A percentile compares a stretch with the other conserved stretches of the same genome.
These are phyloP conservation scores for Apiotrichum mycotoxinovorans DNA, from an alignment of 1,284 basidiomycete genomes.

Conservation along the genomic window DNA sequence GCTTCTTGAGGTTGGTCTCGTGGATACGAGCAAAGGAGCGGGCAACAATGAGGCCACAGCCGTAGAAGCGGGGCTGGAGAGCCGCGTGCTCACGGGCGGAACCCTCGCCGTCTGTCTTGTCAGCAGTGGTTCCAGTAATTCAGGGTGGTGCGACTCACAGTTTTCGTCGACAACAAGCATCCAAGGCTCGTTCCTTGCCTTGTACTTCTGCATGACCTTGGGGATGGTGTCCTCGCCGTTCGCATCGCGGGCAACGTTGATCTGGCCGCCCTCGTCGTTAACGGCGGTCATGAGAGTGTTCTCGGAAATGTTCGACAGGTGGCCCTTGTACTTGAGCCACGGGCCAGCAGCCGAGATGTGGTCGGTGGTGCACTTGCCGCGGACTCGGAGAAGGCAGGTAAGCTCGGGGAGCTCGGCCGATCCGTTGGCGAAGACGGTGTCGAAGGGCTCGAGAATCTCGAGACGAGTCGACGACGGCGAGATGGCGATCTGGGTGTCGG, in stretches of 20 bases:
- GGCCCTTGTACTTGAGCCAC: constrained; percentile 95
- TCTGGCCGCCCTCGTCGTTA: constrained; percentile 86
- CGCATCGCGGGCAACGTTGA: constrained; percentile 80
- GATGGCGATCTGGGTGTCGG: constrained; percentile 76
- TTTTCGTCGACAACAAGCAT: constrained; percentile 93
- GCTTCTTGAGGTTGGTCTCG: constrained; percentile 97
- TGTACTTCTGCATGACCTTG: constrained; percentile 79
- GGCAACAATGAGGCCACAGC: constrained; percentile 76
- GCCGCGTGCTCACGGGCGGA: constrained; percentile 85
- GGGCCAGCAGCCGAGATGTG: constrained; percentile 94
- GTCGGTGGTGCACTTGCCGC: constrained; percentile 98
- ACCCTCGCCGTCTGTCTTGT: constrained; percentile 75
- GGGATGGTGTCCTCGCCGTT: constrained; percentile 77
- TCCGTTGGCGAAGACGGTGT: constrained; percentile 67
- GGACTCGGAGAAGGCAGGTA: constrained; percentile 82
- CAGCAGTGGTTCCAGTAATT: not conserved
- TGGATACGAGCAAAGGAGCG: constrained; percentile 98
- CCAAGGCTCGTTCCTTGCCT: constrained; percentile 79
- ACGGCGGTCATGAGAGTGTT: constrained; percentile 80
- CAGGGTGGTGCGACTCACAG: constrained; percentile 43
- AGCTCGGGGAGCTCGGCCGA: constrained; percentile 71
- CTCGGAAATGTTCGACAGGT: constrained; percentile 92
- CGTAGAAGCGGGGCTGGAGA: constrained; percentile 92
- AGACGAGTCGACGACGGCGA: constrained; percentile 75
- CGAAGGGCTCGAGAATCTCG: constrained; percentile 83